Base-by-base conservation (phyloP, 2,329 filamentous ascomycete genomes). In the Diaporthe humulicola region DNA sequence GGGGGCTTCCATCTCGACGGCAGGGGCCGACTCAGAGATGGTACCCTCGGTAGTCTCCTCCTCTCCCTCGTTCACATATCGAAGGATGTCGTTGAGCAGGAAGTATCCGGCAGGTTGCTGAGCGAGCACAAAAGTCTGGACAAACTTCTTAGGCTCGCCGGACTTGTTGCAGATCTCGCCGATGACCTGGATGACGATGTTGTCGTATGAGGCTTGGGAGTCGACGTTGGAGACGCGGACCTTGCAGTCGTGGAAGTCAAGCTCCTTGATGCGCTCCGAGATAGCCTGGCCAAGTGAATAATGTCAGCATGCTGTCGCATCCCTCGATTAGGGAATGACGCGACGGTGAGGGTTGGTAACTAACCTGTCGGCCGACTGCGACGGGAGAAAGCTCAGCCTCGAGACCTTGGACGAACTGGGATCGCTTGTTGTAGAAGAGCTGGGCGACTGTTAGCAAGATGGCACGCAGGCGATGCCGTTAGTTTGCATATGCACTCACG, bases 201-300 rank as follows among this genome's bases (percentile, higher is more conserved):
- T 97, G 76, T 96, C 92, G 84, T 93, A 94, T 14, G 96, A 98
- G 77, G 93, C 93, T 86, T 99, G 96, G 25, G 96, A 96, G 85
- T 99, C 97, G 81, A 99, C 97, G 82, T 99, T 99, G 84, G 96
- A 94, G 80, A 99, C 94, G 83, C 97, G 95, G 81, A 99, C 96
- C 88, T 99, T 99, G 91, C 95, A 97, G 85, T 98, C 95, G 84
- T 98, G 94, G 88, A 98, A 98, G 79, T 97, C 94, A 78, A 98
- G 93, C 78, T 93, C 88, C 87, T 95, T 95, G 86, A 99, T 98
- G 82, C 95, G 95, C 80, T 98, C 95, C 85, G 96, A 94, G 85
- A 99, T 99, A 71, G 92, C 92, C 95, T 98, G 78, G 36, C 25
- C 30, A 19, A 38, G 54, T 14, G 60, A 30, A 19, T 19, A 25